Evolutionary conservation across 2,329 filamentous ascomycete genomes (phyloP), one percentile per base, ranked within the genome.

Genomic region (Huntiella omanensis): DNA sequence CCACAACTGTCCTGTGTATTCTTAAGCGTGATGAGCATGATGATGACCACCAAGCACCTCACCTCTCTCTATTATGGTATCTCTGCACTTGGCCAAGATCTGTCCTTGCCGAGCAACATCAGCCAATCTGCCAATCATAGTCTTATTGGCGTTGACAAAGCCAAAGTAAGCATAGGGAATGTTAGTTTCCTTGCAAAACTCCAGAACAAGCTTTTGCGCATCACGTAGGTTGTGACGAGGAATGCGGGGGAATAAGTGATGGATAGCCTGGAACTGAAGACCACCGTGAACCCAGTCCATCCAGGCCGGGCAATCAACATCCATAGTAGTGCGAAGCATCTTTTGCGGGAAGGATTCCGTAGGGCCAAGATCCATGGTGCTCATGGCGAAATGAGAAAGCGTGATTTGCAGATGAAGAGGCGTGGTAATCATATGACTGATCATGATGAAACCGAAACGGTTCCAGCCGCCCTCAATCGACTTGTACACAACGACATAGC

Each of bases 271-370:
- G 61, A 93, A 93, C 59, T 93, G 86, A 51, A 93, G 65, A 3
- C 85, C 86, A 16, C 85, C 85, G 54, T 93, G 85, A 60, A 93
- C 73, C 58, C 86, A 93, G 58, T 93, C 85, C 10, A 93, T 68
- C 85, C 86, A 93, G 10, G 71, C 68, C 1, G 85, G 83, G 57
- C 85, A 93, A 58, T 91, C 84, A 16, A 93, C 77, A 52, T 93
- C 85, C 85, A 94, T 93, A 10, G 86, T 93, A 1, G 86, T 94
- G 53, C 87, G 78, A 40, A 94, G 69, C 80, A 92, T 91, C 60
- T 80, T 83, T 61, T 93, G 85, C 1, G 86, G 77, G 59, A 94
- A 94, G 0, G 83, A 91, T 59, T 94, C 86, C 44, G 78, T 69
- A 1, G 81, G 76, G 0, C 87, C 87, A 10, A 94, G 68, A 55